Percentiles rank a stretch among this genome's conserved stretches.
Conservation (phyloP, 2,329 filamentous ascomycete species). For the Aspergillus pseudoviridinutans region DNA sequence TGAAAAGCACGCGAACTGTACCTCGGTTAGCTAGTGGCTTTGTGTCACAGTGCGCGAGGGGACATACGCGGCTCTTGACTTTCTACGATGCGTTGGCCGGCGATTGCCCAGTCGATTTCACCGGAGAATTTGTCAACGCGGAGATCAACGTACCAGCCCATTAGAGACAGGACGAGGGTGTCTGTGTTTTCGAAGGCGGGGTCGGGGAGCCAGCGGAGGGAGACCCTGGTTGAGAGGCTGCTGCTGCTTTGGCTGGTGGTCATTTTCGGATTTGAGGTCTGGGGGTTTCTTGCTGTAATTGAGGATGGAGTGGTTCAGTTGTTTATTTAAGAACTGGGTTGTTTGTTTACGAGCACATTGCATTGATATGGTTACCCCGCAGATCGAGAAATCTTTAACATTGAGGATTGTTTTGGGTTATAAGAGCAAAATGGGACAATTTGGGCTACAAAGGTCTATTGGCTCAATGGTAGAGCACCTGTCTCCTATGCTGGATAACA, state of each 20-base stretch:
- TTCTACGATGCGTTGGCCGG: constrained; percentile 38
- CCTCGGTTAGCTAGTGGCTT: not conserved
- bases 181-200: constrained; percentile 41
- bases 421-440: not conserved
- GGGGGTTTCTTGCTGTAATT: not conserved
- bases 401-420: not conserved
- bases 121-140: constrained; percentile 35
- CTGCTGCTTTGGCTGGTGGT: constrained; percentile 8
- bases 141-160: constrained; percentile 43
- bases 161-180: constrained; percentile 42
- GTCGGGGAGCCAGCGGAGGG: constrained; percentile 42
- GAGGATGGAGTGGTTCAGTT: not conserved
- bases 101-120: constrained; percentile 43
- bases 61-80: constrained; percentile 32
- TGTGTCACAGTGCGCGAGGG: not conserved
- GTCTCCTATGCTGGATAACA: not conserved
- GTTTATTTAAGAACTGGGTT: not conserved
- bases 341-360: not conserved
- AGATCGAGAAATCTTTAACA: not conserved
- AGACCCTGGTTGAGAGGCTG: constrained; percentile 38
- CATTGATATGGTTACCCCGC: not conserved
- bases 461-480: not conserved
- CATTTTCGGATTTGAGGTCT: not conserved
- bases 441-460: not conserved
- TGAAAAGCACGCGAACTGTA: constrained; percentile 34